These are phyloP conservation scores for Macrophomina phaseolina DNA, from an alignment of 2,329 filamentous ascomycete species.

Conservation along the genomic window DNA sequence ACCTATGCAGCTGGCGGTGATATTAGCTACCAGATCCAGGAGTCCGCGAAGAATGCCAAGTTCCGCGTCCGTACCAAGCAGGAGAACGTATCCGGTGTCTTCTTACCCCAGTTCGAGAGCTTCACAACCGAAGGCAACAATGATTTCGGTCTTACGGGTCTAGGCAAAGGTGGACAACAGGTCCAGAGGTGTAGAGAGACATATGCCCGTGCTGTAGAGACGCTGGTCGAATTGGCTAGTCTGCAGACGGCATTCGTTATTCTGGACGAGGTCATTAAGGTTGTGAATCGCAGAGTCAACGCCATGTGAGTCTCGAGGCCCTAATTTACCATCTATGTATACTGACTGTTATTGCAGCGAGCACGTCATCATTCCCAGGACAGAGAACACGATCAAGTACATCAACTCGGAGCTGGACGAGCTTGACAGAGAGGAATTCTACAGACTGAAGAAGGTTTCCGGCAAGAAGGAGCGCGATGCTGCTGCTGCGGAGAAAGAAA, in stretches of 20 bases:
- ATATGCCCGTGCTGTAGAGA: conserved; percentile 94
- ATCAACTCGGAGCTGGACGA: conserved; percentile 99
- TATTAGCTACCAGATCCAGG: conserved; percentile 96
- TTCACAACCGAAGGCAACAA: conserved; percentile 87
- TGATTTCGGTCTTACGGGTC: conserved; percentile 92
- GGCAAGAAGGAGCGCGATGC: conserved; percentile 67
- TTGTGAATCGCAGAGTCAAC: conserved; percentile 97
- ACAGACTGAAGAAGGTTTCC: conserved; percentile 91
- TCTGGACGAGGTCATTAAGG: conserved; percentile 97
- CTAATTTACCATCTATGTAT: not conserved
- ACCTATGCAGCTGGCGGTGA: conserved; percentile 94
- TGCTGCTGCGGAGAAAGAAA: conserved; percentile 49
- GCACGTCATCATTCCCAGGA: conserved; percentile 95
- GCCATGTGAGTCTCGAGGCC: conserved; percentile 72
- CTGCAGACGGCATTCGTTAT: conserved; percentile 98
- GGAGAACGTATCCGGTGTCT: conserved; percentile 97
- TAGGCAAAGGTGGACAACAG: conserved; percentile 97
- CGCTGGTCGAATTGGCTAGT: conserved; percentile 91
- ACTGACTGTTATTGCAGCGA: conserved; percentile 57
- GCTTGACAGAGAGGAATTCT: conserved; percentile 97
- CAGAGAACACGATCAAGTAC: conserved; percentile 99
- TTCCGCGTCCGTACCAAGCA: conserved; percentile 95
- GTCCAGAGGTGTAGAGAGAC: conserved; percentile 95
- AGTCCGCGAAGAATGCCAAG: conserved; percentile 89
- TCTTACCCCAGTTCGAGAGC: conserved; percentile 92